These are phyloP conservation scores for Eleusine indica DNA, from an alignment of 176 grass and related monocot species.

Conservation along the genomic window DNA sequence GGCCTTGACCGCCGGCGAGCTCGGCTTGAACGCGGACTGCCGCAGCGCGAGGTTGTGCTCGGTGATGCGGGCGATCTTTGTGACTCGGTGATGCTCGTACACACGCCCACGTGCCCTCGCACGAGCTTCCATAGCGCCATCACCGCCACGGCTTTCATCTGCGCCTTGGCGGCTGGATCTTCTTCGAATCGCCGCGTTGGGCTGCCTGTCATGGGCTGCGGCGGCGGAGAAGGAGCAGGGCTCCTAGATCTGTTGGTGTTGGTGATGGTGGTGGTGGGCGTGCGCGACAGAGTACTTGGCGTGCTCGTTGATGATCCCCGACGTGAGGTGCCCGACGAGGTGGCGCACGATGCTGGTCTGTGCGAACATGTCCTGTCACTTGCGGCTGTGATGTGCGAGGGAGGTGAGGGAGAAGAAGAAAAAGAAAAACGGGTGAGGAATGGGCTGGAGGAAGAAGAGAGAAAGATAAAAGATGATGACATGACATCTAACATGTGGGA, in stretches of 20 bases:
- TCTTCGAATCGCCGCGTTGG: constrained; percentile 60
- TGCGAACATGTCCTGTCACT: constrained; percentile 72
- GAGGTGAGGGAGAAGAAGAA: constrained; percentile 43
- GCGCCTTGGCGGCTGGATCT: constrained; percentile 63
- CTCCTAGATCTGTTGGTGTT: not conserved
- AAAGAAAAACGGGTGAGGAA: too few species aligned
- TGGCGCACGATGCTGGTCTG: constrained; percentile 68
- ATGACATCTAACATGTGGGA: too few species aligned
- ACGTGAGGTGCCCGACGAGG: constrained; percentile 74
- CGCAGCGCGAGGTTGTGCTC: constrained; percentile 73
- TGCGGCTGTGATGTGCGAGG: constrained; percentile 54
- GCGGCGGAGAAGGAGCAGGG: not conserved
- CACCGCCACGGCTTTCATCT: constrained; percentile 90
- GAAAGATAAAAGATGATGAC: too few species aligned
- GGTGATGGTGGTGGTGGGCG: not conserved
- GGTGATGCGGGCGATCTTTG: constrained; percentile 81
- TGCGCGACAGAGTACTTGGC: constrained; percentile 60
- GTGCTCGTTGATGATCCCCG: constrained; percentile 89
- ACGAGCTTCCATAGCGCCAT: constrained; percentile 77
- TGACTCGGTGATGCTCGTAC: constrained; percentile 85
- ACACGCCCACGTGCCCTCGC: constrained; percentile 54
- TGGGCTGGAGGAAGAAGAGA: too few species aligned
- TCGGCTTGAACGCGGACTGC: constrained; percentile 90
- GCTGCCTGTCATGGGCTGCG: constrained; percentile 7
- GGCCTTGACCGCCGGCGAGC: constrained; percentile 55